phyloP scores from a whole-genome alignment of 768 basidiomycete genomes.

The Leccinum subgranulosum region DNA sequence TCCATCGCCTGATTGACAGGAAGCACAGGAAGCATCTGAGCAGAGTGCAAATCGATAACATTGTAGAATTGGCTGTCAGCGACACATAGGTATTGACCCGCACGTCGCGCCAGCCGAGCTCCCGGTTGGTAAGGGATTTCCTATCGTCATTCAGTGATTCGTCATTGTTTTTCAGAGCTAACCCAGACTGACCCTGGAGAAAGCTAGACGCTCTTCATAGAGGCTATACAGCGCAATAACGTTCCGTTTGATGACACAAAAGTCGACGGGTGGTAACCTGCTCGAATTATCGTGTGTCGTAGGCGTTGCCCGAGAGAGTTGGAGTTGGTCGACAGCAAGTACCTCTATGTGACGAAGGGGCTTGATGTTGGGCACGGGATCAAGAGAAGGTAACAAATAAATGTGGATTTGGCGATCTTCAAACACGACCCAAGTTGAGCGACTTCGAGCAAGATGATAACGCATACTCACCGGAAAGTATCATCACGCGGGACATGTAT shows the following conservation, averaged over 20 bases:
- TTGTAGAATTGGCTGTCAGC: constrained; percentile 74
- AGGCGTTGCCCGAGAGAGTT: constrained; percentile 51
- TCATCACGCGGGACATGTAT: constrained; percentile 66
- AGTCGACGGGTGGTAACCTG: constrained; percentile 54
- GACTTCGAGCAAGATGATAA: background rate
- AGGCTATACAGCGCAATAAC: constrained; percentile 63
- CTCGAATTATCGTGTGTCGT: constrained; percentile 36
- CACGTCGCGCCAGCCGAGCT: constrained; percentile 56
- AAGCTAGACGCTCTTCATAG: constrained; percentile 57
- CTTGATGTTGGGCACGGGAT: constrained; percentile 63
- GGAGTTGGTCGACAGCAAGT: constrained; percentile 79
- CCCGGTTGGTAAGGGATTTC: constrained; percentile 69
- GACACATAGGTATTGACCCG: constrained; percentile 63
- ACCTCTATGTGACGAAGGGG: constrained; percentile 79
- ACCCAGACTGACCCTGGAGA: constrained; percentile 49
- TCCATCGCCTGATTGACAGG: constrained; percentile 72
- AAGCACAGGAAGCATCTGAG: constrained; percentile 67
- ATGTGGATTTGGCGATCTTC: constrained; percentile 69
- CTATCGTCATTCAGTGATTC: constrained; percentile 34
- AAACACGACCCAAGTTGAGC: constrained; percentile 1
- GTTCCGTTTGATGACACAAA: constrained; percentile 70
- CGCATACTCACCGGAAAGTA: constrained; percentile 64
- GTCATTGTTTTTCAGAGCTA: background rate
- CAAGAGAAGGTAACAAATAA: constrained; percentile 77
- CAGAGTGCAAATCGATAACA: constrained; percentile 72